Evolutionary conservation across 441 rosid species (phyloP).

Genomic region (Euphorbia schlechtendalii): DNA sequence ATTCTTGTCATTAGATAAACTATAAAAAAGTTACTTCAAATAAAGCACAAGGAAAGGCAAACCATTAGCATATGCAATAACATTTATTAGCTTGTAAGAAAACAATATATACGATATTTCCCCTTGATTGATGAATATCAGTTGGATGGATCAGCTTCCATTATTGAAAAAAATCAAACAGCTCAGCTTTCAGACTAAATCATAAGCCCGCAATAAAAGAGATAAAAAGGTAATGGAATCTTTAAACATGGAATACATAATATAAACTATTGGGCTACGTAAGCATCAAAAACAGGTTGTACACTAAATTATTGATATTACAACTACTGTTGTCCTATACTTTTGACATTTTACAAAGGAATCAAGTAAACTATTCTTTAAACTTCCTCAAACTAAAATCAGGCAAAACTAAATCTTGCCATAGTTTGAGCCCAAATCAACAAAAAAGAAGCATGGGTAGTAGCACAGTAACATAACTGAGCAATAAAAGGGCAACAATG

Average conservation of each 20-base stretch:
- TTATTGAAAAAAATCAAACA: conserved; percentile 7
- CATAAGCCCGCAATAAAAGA: neutral
- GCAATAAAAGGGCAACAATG: neutral
- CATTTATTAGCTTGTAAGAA: neutral
- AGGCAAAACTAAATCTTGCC: neutral
- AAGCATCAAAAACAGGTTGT: neutral
- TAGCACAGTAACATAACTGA: neutral
- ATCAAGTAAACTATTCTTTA: conserved; percentile 7
- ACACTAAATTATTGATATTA: neutral
- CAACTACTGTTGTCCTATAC: conserved; percentile 1
- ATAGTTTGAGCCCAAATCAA: neutral
- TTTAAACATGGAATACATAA: conserved; percentile 12
- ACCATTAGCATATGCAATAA: no score
- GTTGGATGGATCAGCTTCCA: conserved; percentile 6
- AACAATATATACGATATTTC: neutral
- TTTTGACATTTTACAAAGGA: neutral
- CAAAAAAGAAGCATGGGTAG: neutral
- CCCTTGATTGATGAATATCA: neutral
- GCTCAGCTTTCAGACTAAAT: neutral
- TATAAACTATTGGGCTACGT: conserved; percentile 16
- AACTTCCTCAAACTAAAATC: neutral
- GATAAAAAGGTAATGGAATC: neutral
- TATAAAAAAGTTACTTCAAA: no score
- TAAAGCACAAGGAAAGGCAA: no score
- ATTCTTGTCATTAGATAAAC: neutral